Evolutionary conservation across 2,329 filamentous ascomycete genomes (phyloP), one percentile per base, ranked within the genome.

Genomic region (Fusarium siculi): DNA sequence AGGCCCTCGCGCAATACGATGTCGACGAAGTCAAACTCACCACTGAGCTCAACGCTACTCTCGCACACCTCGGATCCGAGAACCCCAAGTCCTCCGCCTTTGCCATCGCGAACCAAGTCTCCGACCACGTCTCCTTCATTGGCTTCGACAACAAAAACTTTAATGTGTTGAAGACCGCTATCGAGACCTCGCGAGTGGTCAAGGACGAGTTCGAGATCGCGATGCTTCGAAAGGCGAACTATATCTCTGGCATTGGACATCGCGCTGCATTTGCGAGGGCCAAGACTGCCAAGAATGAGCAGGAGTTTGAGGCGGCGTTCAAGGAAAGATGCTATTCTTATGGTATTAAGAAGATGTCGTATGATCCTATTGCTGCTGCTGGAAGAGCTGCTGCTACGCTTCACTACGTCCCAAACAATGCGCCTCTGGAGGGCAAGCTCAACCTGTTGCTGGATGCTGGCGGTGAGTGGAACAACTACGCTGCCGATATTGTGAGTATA

Each of bases 401-500:
- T 39, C 96, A 98, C 83, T 98, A 98, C 77, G 90, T 94, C 30
- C 89, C 92, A 78, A 97, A 97, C 80, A 87, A 95, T 72, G 87
- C 92, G 78, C 87, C 91, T 1, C 84, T 96, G 40, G 83, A 84
- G 2, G 90, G 90, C 47, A 95, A 96, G 83, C 89, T 93, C 61
- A 92, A 97, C 76, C 83, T 98, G 58, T 88, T 97, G 64, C 84
- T 98, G 25, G 96, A 98, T 79, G 95, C 94, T 7, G 96, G 94
- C 28, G 91, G 88, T 36, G 93, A 95, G 81, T 93, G 89, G 87
- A 81, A 88, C 61, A 92, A 91, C 81, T 95, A 95, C 77, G 91
- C 91, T 40, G 88, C 92, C 37, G 89, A 91, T 76, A 91, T 92
- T 77, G 87, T 89, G 76, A 81, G 86, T 80, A 39, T 10, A 15